Base-by-base conservation (phyloP, 192 early-diverging fungal species). In the Coemansia sp. region DNA sequence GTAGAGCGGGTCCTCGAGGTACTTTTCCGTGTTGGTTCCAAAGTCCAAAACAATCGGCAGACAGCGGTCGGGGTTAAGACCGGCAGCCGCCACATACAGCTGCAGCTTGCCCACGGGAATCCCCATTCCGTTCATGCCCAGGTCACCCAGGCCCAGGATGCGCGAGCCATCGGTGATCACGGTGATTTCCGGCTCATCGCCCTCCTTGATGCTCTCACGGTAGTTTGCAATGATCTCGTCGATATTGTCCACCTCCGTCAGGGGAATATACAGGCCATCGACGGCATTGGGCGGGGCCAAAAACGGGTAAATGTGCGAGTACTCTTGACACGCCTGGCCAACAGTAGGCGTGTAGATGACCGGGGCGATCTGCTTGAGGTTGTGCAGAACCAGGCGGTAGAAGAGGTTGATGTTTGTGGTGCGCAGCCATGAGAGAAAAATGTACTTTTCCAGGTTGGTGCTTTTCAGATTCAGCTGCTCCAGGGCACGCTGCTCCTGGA, bases 41-140 rank as follows among this genome's bases (percentile, higher is more conserved):
- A 93, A 75, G 62, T 97, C 95, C 26, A 97, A 59, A 20, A 86
- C 84, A 53, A 97, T 91, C 17, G 95, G 95, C 20, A 97, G 74
- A 20, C 88, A 90, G 15, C 83, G 78, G 56, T 83, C 58, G 41
- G 92, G 95, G 57, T 93, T 81, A 34, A 97, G 81, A 19, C 93
- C 93, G 5, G 82, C 87, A 25, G 81, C 86, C 8, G 84, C 87
- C 8, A 90, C 85, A 41, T 95, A 95, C 19, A 97, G 78, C 51
- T 92, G 91, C 22, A 97, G 86, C 64, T 95, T 97, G 55, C 92
- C 93, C 19, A 94, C 85, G 20, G 91, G 89, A 60, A 97, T 97
- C 18, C 91, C 91, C 85, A 94, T 91, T 15, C 94, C 94, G 54
- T 90, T 91, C 41, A 95, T 81, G 63, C 94, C 94, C 32, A 93